Evolutionary conservation across 2,329 filamentous ascomycete genomes (phyloP), one percentile per base, ranked within the genome.

Genomic region (Arthrobotrys conoides): DNA sequence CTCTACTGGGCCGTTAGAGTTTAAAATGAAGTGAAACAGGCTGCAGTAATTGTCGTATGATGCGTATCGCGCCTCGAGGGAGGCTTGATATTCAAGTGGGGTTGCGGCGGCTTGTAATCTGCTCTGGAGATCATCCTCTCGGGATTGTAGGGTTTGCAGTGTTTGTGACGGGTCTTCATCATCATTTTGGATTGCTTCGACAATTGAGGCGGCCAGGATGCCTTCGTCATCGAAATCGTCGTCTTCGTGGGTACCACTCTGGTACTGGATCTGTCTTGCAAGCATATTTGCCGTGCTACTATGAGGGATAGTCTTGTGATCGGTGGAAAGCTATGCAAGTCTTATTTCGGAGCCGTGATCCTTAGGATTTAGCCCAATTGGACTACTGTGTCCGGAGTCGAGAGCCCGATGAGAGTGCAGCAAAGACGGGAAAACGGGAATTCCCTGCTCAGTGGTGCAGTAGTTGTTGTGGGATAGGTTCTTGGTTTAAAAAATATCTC

Each of bases 11-110:
- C 96, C 96, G 82, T 98, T 96, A 64, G 95, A 98, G 89, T 99
- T 99, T 84, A 99, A 88, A 85, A 99, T 97, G 87, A 93, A 98
- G 88, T 99, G 96, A 88, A 99, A 99, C 83, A 99, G 88, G 86
- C 93, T 97, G 91, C 96, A 99, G 89, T 99, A 99, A 85, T 93
- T 93, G 87, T 99, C 96, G 88, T 99, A 99, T 87, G 94, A 97
- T 85, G 93, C 91, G 87, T 98, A 97, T 87, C 98, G 98, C 85
- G 93, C 93, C 86, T 98, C 96, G 71, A 99, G 89, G 38, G 94
- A 93, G 59, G 96, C 96, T 84, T 96, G 94, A 86, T 97, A 98
- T 85, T 99, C 96, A 82, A 99, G 89, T 65, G 96, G 96, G 83
- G 96, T 95, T 81, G 96, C 96, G 77, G 96, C 96, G 81, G 94